phyloP scores from a whole-genome alignment of 352 stramenopile species.

The Phytophthora litchii region DNA sequence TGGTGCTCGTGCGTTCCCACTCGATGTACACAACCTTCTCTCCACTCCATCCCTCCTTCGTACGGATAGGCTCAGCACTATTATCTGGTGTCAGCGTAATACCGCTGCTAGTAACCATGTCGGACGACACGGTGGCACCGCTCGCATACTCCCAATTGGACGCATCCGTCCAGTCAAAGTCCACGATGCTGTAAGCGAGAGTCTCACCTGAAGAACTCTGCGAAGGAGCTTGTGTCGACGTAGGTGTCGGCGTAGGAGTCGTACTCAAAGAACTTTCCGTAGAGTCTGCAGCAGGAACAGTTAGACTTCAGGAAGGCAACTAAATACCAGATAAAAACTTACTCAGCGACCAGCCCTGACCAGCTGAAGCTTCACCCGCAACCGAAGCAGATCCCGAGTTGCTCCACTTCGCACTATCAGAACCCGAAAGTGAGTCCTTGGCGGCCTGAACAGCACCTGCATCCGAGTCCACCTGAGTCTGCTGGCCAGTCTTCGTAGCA shows the following conservation, averaged over 20 bases:
- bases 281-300: conserved; percentile 14
- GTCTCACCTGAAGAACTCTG: conserved; percentile 33
- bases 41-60: conserved; percentile 62
- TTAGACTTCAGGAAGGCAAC: conserved; percentile 10
- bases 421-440: conserved; percentile 26
- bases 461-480: conserved; percentile 16
- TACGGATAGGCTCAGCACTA: conserved; percentile 64
- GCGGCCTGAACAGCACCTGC: conserved; percentile 28
- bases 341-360: conserved; percentile 28
- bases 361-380: conserved; percentile 30
- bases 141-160: conserved; percentile 70
- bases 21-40: conserved; percentile 78
- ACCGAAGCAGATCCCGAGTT: conserved; percentile 24
- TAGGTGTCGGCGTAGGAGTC: conserved; percentile 18
- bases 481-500: conserved; percentile 6
- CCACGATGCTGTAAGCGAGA: conserved; percentile 54
- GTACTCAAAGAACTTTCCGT: conserved; percentile 22
- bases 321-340: not conserved
- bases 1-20: conserved; percentile 65
- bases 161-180: conserved; percentile 73
- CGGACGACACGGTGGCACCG: conserved; percentile 36
- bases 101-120: conserved; percentile 53
- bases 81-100: conserved; percentile 64
- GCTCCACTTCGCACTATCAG: conserved; percentile 18
- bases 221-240: conserved; percentile 21